Evolutionary conservation across 768 basidiomycete species (phyloP).

Genomic region (Boletellus ananas): DNA sequence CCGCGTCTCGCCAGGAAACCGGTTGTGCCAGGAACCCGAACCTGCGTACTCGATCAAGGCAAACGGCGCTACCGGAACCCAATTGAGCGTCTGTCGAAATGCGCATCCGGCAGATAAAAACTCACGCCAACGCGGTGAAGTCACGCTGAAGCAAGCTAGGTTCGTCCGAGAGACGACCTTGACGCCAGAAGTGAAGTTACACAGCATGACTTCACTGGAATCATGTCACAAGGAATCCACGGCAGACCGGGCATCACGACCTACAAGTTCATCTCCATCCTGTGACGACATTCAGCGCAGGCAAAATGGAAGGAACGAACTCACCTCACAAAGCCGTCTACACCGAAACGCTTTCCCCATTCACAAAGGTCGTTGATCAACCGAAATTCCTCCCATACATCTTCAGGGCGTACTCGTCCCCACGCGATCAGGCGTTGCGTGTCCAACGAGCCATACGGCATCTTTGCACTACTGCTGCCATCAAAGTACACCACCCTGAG

Average conservation of each 20-base stretch:
- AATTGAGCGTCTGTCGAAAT: neutral
- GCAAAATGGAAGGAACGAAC: neutral
- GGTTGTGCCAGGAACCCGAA: conserved; percentile 23
- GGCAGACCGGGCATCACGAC: conserved; percentile 7
- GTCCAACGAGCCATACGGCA: conserved; percentile 31
- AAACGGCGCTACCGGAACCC: neutral
- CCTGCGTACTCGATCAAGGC: conserved; percentile 4
- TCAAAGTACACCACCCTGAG: conserved; percentile 35
- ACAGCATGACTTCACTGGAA: conserved; percentile 45
- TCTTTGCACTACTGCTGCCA: conserved; percentile 31
- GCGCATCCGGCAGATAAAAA: neutral
- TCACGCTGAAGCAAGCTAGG: conserved; percentile 10
- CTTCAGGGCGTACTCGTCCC: conserved; percentile 22
- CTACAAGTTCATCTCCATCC: conserved; percentile 51
- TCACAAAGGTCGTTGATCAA: conserved; percentile 28
- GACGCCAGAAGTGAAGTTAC: conserved; percentile 42
- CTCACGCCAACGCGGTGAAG: neutral
- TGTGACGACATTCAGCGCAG: conserved; percentile 10
- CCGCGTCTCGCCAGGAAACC: conserved; percentile 21
- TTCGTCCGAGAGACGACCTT: conserved; percentile 38
- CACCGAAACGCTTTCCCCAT: conserved; percentile 29
- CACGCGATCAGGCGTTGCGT: conserved; percentile 33
- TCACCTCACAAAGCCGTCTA: conserved; percentile 35
- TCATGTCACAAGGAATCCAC: neutral
- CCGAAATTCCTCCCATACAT: conserved; percentile 17